Evolutionary conservation across 768 basidiomycete species (phyloP).

Genomic region (Lentinula sp.): DNA sequence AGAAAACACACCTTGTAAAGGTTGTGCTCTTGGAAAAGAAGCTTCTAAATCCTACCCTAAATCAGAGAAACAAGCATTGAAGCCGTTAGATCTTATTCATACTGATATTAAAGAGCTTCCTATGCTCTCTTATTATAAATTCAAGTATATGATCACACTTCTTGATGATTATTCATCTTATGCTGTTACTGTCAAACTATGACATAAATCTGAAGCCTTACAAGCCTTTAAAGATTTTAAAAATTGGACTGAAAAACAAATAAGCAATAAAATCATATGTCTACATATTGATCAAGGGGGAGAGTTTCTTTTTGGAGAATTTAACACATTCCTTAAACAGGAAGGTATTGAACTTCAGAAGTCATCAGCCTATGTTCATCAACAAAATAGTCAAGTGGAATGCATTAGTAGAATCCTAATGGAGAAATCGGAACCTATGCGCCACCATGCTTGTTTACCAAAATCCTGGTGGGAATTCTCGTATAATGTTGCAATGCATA

Average conservation of each 20-base stretch:
- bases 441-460: neutral
- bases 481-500: neutral
- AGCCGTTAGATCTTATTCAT: constrained; percentile 15
- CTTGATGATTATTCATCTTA: neutral
- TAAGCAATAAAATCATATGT: neutral
- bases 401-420: neutral
- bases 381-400: neutral
- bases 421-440: neutral
- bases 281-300: neutral
- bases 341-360: neutral
- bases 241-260: neutral
- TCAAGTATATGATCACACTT: neutral
- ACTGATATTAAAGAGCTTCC: constrained; percentile 14
- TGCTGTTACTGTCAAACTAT: neutral
- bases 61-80: constrained; percentile 7
- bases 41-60: constrained; percentile 13
- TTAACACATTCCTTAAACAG: neutral
- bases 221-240: neutral
- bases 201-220: neutral
- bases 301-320: neutral
- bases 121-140: neutral
- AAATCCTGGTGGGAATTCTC: neutral
- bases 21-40: constrained; percentile 16
- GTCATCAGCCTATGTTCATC: neutral
- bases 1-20: constrained; percentile 9